Percentiles rank a stretch among this genome's conserved stretches.
These are phyloP conservation scores for Trypanosoma caninum DNA, from an alignment of 208 protist species.

Conservation along the genomic window DNA sequence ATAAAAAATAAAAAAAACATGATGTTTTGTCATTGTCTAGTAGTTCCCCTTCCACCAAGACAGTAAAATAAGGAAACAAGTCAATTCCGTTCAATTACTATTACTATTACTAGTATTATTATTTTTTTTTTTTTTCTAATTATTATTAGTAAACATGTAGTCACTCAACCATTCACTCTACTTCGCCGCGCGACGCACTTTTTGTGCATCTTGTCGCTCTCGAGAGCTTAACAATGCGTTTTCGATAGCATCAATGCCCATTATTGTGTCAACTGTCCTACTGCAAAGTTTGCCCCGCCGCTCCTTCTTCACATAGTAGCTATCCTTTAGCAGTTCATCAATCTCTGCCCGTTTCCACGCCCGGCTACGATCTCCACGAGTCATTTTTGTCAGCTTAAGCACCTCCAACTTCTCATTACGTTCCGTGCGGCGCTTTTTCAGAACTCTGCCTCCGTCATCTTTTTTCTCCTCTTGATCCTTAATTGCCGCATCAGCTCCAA, in stretches of 20 bases:
- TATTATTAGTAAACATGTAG: not conserved
- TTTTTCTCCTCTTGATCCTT: conserved; percentile 3
- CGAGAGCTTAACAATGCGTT: conserved; percentile 81
- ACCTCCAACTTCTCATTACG: conserved; percentile 85
- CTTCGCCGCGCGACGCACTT: conserved; percentile 41
- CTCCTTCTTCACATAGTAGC: conserved; percentile 92
- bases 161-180: not conserved
- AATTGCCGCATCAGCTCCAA: not conserved
- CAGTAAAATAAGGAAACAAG: not conserved
- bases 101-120: not conserved
- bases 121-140: not conserved
- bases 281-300: conserved; percentile 50
- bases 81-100: not conserved
- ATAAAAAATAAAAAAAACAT: no score
- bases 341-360: conserved; percentile 86
- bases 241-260: conserved; percentile 85
- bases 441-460: conserved; percentile 15
- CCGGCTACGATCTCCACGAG: conserved; percentile 66
- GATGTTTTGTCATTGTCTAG: no score
- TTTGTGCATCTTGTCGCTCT: conserved; percentile 75
- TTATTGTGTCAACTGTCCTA: conserved; percentile 71
- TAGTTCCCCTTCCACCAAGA: not conserved
- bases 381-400: conserved; percentile 84
- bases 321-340: conserved; percentile 86
- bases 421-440: conserved; percentile 71